Evolutionary conservation across 331 rosid genomes (phyloP), one percentile per base, ranked within the genome.

Genomic region (Telfairia occidentalis): DNA sequence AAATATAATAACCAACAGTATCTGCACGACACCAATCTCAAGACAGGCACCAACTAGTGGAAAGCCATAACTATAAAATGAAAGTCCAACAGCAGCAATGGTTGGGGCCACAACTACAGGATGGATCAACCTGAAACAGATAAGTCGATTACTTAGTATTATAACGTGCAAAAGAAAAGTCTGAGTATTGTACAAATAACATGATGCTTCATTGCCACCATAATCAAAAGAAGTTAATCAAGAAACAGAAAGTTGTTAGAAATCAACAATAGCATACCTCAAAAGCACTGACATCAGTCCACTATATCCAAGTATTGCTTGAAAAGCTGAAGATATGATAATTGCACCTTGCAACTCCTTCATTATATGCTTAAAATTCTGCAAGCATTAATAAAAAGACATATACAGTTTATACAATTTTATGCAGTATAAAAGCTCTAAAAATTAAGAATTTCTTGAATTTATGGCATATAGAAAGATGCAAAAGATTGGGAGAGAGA

Each of bases 11-110:
- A 90, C 97, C 80, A 90, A 83, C 53, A 95, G 84, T 87, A 95
- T 95, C 81, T 95, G 99, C 87, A 95, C 86, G 0, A 89, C 96
- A 30, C 99, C 99, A 66, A 95, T 92, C 88, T 95, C 99, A 76
- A 95, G 88, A 83, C 99, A 95, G 75, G 87, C 88, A 77, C 99
- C 97, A 43, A 95, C 92, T 75, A 85, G 71, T 26, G 99, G 97
- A 79, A 95, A 90, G 77, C 99, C 99, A 75, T 90, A 92, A 79
- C 92, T 87, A 79, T 80, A 95, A 84, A 95, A 95, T 26, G 99
- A 92, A 87, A 95, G 96, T 79, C 99, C 99, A 82, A 95, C 97
- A 32, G 99, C 99, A 78, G 99, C 99, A 90, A 95, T 87, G 52
- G 99, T 95, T 40, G 99, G 99, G 77, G 99, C 73, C 80, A 95